Evolutionary conservation across 371 early-diverging fungal genomes (phyloP), one percentile per base, ranked within the genome.

Genomic region (Mortierella sp.): DNA sequence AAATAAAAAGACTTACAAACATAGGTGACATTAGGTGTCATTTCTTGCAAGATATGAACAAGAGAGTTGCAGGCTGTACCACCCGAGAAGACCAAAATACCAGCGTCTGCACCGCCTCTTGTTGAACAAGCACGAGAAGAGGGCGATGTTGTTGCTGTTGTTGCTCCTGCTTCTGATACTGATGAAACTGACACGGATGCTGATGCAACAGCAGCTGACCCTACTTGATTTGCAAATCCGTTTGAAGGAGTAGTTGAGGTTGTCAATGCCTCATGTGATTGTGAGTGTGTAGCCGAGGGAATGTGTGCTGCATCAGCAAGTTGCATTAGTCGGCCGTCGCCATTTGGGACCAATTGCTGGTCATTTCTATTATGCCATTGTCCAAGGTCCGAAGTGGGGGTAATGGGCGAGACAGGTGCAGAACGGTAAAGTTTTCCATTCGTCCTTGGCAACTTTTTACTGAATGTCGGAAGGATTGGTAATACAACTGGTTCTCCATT

Each of bases 61-160:
- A 86, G 88, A 67, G 77, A 84, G 73, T 94, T 94, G 65, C 92
- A 90, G 20, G 93, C 94, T 18, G 92, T 89, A 26, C 94, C 94
- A 52, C 94, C 94, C 45, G 92, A 92, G 72, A 94, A 89, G 4
- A 93, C 86, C 43, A 90, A 75, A 72, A 92, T 80, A 1, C 81
- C 81, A 14, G 81, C 81, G 62, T 80, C 81, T 22, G 76, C 59
- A 52, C 81, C 81, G 5, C 76, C 81, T 45, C 81, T 60, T 60
- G 60, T 22, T 37, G 32, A 37, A n/a, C 51, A 51, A 40, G 62
- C 26, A 24, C 12, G 37, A 11, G 37, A 32, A 20, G 62, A 40
- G 10, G 62, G 40, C 16, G 61, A 26, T 6, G 57, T 20, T 11
- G 32, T 18, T 26, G 22, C 11, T 12, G 14, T 20, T 28, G 60